Base-by-base conservation (phyloP, 1,139 yeast species). In the Wickerhamomyces sp. region DNA sequence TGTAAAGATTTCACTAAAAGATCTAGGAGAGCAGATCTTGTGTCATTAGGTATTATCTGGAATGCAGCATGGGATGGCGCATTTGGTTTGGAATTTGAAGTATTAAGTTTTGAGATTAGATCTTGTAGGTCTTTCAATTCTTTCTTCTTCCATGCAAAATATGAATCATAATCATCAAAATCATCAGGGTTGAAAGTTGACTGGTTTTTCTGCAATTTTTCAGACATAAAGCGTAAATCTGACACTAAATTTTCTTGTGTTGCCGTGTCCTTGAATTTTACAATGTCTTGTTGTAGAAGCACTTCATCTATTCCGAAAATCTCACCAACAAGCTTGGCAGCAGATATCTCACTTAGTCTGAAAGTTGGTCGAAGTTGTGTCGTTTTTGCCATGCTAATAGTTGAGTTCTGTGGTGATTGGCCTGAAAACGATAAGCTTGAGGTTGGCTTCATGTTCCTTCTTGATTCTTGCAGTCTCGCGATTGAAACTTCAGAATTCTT, bases 91-190 rank as follows among this genome's bases (percentile, higher is more conserved):
- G 46, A 41, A 33, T 64, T 47, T 45, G 67, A 62, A 55, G 21
- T 19, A 19, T 19, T 10, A n/a, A 75, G 51, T 57, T 69, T 62
- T 40, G 58, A 44, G 40, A 63, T 51, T 19, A 74, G 54, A 17
- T 51, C 54, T 2, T 64, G 62, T 32, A 78, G 59, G 3, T 57
- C 59, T 1, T 47, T 51, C 2, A 58, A 42, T 47, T 78, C 81
- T 19, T 65, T 47, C 5, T 52, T 47, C 47, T 77, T 77, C 86
- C 88, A 81, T 2, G 47, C 49, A n/a, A 58, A 52, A 52, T 72
- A 79, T 5, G 60, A 66, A 7, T 58, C 55, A 2, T 50, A 52
- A 1, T 63, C 45, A 2, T 52, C 47, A 51, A 82, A 82, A 42
- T 67, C 69, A 15, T 59, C 59, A 1, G 65, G 61, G 9, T 55